Evolutionary conservation across 768 basidiomycete genomes (phyloP).

Genomic region (Agaricus subrufescens): DNA sequence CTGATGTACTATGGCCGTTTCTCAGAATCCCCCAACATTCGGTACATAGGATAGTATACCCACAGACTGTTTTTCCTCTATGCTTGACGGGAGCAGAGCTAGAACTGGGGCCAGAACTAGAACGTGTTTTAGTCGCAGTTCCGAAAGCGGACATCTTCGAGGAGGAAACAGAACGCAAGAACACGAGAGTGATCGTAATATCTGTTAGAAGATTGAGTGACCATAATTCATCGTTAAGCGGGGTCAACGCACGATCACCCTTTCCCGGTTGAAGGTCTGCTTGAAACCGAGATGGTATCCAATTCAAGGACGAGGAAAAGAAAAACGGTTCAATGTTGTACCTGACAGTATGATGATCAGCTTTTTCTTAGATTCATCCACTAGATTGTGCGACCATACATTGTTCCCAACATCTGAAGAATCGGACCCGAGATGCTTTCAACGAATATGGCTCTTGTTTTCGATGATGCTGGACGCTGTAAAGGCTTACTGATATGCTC

Average conservation of each 20-base stretch:
- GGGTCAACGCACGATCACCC: constrained; percentile 42
- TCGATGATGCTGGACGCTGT: constrained; percentile 13
- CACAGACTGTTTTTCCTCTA: not conserved
- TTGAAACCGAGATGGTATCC: constrained; percentile 62
- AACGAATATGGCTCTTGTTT: constrained; percentile 48
- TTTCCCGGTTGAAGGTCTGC: constrained; percentile 33
- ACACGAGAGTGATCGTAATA: constrained; percentile 50
- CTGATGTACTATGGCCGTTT: constrained; percentile 12
- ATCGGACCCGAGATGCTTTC: constrained; percentile 45
- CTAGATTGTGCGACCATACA: constrained; percentile 21
- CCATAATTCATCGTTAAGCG: not conserved
- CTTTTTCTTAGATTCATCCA: not conserved
- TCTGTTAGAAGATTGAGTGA: constrained; percentile 24
- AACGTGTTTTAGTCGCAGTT: too few relatives aligned
- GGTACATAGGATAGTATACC: not conserved
- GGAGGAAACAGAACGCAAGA: constrained; percentile 24
- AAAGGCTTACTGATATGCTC: not conserved
- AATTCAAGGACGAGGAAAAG: constrained; percentile 57
- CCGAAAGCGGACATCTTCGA: constrained; percentile 8
- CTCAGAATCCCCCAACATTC: not conserved
- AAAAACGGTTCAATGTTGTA: constrained; percentile 59
- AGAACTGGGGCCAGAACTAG: too few relatives aligned
- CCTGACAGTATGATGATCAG: constrained; percentile 18
- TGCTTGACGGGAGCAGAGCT: too few relatives aligned
- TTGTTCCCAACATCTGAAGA: constrained; percentile 54